phyloP scores from a whole-genome alignment of 192 early-diverging fungal species.

The Backusella sp. region DNA sequence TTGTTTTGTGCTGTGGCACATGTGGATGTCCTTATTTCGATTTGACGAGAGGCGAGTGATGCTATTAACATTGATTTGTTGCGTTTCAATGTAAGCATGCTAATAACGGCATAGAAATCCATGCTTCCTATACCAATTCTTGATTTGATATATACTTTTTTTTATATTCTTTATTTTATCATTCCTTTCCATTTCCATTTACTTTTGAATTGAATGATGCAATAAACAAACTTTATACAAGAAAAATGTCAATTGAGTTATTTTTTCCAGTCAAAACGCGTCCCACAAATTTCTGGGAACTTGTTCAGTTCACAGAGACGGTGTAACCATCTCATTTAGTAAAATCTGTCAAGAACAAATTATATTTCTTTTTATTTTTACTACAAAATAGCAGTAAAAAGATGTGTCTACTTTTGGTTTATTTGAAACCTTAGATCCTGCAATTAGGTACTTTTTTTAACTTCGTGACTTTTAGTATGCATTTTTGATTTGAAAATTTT shows the following conservation, averaged over 20 bases:
- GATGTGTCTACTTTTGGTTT: background rate
- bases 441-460: background rate
- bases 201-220: background rate
- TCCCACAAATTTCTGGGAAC: background rate
- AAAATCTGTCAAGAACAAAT: conserved; percentile 6
- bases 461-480: too few relatives aligned
- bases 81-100: background rate
- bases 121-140: background rate
- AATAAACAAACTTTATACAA: background rate
- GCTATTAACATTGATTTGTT: background rate
- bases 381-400: background rate
- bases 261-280: background rate
- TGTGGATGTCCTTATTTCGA: background rate
- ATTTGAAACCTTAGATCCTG: background rate
- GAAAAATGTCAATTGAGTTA: background rate
- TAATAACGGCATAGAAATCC: background rate
- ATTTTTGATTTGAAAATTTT: background rate
- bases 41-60: background rate
- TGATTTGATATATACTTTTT: too few relatives aligned
- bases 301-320: background rate
- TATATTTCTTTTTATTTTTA: background rate
- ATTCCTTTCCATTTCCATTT: background rate
- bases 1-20: background rate
- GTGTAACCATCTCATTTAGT: background rate
- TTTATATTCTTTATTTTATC: background rate